Evolutionary conservation across 2,329 filamentous ascomycete species (phyloP), one percentile per base, ranked within the genome.

Genomic region (Chrysoporthe puriensis): DNA sequence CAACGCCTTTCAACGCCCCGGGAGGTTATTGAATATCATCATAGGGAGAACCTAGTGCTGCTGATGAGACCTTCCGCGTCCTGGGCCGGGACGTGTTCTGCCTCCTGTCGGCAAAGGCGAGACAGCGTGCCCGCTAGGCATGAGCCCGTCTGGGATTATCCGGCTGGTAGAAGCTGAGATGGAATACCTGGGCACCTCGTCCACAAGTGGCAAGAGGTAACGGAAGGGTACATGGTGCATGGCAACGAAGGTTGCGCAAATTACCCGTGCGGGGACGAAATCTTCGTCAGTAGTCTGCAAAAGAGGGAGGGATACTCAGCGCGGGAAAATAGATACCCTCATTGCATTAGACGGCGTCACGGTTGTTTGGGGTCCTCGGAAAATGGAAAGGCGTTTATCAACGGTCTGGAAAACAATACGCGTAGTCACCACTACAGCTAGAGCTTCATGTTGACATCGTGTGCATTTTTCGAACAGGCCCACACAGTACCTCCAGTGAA

Each of bases 1-100:
- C 77, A 8, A 82, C 79, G 8, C 80, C 81, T 1, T 84, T 84
- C 62, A 85, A 85, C 16, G 80, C 82, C 50, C 84, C 85, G 18
- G 84, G 84, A 57, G 81, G 82, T 44, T 86, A 67, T 62, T 66
- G 62, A 42, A 32, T 16, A 26, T 34, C 32, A n/a, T 14, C 34
- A 13, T 32, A 43, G 36, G 54, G 13, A 18, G 44, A 42, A 43
- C n/a, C 4, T 8, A 18, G 16, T n/a, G 58, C 18, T 64, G 21
- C 8, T 46, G 56, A 57, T 26, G 56, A 44, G 26, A 46, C 21
- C 13, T 40, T 16, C 4, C n/a, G 32, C 13, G 14, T 21, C n/a
- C 11, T 40, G 26, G 26, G 14, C 3, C 4, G 21, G 46, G 6
- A 21, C 14, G 5, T 16, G 6, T 3, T 54, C 46, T n/a, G 36